Base-by-base conservation (phyloP, 805 yeast species). In the Zygosaccharomyces bailii region DNA sequence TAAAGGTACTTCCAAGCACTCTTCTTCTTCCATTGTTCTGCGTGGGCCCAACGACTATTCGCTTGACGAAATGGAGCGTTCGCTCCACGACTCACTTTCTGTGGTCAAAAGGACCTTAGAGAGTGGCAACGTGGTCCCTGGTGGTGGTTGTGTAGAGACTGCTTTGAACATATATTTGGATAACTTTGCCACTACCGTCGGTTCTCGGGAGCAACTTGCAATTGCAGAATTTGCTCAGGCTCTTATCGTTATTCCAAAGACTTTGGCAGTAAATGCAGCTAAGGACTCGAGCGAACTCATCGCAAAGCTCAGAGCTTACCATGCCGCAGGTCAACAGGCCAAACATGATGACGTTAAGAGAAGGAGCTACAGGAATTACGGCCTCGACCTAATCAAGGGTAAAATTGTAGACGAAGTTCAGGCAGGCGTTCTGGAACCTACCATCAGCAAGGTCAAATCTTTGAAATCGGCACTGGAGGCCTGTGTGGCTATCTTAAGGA, bases 101-200 rank as follows among this genome's bases (percentile, higher is more conserved):
- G 99, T 93, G 29, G 96, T 93, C 29, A 93, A 93, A 72, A 82
- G 99, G 64, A 89, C 98, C 9, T 76, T 95, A 54, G 99, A 93
- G 68, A 81, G 91, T 59, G 98, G 97, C 16, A 70, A 78, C 54
- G 90, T 95, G 46, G 99, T 93, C 4, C 98, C 99, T 34, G 99
- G 99, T 50, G 99, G 99, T 53, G 99, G 99, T 49, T 95, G 96
- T n/a, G 99, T 93, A 27, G 99, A 93, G 70, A 77, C 96, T 41
- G 98, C 98, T 2, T 76, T 93, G 61, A 90, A 89, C 71, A 89
- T 93, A 42, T 93, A 87, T 66, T 74, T 93, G 64, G 99, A 93
- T 68, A 91, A 87, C 65, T 93, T 93, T 68, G 99, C 99, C 39
- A 93, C 98, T 6, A 89, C 98, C 1, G 91, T 93, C 41, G 97